Base-by-base conservation (phyloP, 2,329 filamentous ascomycete species). In the Diaporthe sp. region DNA sequence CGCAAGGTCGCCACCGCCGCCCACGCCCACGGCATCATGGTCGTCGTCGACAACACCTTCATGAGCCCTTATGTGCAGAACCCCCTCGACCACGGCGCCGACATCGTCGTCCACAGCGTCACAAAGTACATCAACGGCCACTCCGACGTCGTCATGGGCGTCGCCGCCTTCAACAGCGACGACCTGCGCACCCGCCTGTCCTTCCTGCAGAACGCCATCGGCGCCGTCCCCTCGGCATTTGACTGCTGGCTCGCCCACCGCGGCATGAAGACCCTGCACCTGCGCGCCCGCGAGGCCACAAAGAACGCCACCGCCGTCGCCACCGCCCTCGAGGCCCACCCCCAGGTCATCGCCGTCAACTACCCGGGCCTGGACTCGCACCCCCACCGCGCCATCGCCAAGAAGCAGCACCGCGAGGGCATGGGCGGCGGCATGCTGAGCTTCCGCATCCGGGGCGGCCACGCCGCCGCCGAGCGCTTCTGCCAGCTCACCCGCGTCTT, bases 61-160 rank as follows among this genome's bases (percentile, higher is more conserved):
- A 89, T 98, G 82, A 96, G 94, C 77, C 97, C 97, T 44, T 99
- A 98, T 84, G 91, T 99, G 65, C 97, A 99, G 87, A 98, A 98
- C 86, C 97, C 97, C 4, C 92, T 99, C 74, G 93, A 97, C 82
- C 95, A 96, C 83, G 97, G 97, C 80, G 97, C 97, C 79, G 97
- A 99, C 85, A 96, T 98, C 78, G 96, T 98, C 79, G 94, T 98
- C 58, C 96, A 98, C 89, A 96, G 93, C 73, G 97, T 99, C 74
- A 99, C 97, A 60, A 99, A 99, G 87, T 99, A 98, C 87, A 98
- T 99, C 88, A 98, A 98, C 84, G 97, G 97, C 70, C 97, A 99
- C 88, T 91, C 92, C 83, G 97, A 99, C 84, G 97, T 99, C 12
- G 93, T 98, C 81, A 99, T 99, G 97, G 97, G 97, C 79, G 94